Evolutionary conservation across 2,329 filamentous ascomycete genomes (phyloP), one percentile per base, ranked within the genome.

Genomic region (Aureobasidium sp.): DNA sequence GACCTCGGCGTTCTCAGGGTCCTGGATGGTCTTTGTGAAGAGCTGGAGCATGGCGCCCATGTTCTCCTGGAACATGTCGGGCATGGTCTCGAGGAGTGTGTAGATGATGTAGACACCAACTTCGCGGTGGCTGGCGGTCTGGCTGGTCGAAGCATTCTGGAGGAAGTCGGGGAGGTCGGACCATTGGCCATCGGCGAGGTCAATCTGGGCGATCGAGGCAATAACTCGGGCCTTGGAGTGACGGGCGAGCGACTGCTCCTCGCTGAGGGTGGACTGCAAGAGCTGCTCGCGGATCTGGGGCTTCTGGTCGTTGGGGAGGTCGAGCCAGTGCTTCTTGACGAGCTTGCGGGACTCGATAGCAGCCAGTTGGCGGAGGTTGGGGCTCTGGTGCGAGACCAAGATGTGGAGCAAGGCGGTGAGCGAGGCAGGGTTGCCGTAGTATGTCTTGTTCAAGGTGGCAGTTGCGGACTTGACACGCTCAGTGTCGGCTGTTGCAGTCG

Each of bases 31-130:
- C 74, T 87, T 87, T 75, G 81, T 81, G 78, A 97, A 96, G 29
- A 97, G 81, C 70, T 83, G 81, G 70, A 97, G 90, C 64, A 97
- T 84, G 71, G 90, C 86, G 63, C 82, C 76, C 69, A 91, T 85
- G 76, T 94, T 89, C 70, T 92, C 89, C 69, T 85, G 85, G 76
- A 97, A 96, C 68, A 87, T 83, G 67, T 91, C 87, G 22, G 91
- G 91, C 67, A 95, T 87, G 61, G 88, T 88, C 78, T 99, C 94
- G 12, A 97, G 81, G 50, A 97, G 86, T 65, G 91, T 93, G 78
- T 87, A 97, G 67, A 97, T 86, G 68, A 97, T 91, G 78, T 94
- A 97, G 66, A 93, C 88, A 66, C 89, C 91, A 44, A 97, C 90
- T 73, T 96, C 91, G 67, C 94, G 88, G 74, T 96, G 90, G 64